These are phyloP conservation scores for Thoreauomyces humboldtii DNA, from an alignment of 192 early-diverging fungal genomes.

Conservation along the genomic window DNA sequence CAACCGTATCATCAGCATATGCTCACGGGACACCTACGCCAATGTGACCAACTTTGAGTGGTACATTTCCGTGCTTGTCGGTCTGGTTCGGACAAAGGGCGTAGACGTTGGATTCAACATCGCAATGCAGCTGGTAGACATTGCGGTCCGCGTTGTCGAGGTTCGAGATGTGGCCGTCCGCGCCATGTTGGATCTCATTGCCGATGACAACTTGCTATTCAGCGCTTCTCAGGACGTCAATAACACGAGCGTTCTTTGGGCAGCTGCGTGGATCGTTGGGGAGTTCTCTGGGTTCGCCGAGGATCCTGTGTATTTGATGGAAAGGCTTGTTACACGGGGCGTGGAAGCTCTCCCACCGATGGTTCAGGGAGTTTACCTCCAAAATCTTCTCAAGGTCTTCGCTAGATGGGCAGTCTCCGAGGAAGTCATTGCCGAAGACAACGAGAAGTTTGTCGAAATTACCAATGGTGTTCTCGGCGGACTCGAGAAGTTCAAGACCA, in stretches of 20 bases:
- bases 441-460: constrained; percentile 25
- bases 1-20: constrained; percentile 75
- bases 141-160: constrained; percentile 82
- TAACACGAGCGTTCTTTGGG: constrained; percentile 72
- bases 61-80: constrained; percentile 82
- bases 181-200: constrained; percentile 72
- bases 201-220: constrained; percentile 61
- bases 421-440: constrained; percentile 26
- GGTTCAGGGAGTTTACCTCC: constrained; percentile 68
- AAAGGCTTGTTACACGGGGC: constrained; percentile 15
- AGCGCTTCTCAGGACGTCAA: constrained; percentile 50
- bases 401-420: constrained; percentile 51
- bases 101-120: constrained; percentile 73
- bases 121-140: constrained; percentile 79
- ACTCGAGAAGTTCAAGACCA: constrained; percentile 9
- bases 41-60: constrained; percentile 92
- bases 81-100: constrained; percentile 68
- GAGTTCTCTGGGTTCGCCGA: constrained; percentile 67
- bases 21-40: constrained; percentile 78
- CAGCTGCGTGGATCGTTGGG: constrained; percentile 88
- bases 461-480: not conserved
- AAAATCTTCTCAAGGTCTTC: constrained; percentile 71
- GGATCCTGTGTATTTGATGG: constrained; percentile 20
- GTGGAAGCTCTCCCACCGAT: constrained; percentile 51
- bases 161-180: constrained; percentile 74